Percentiles rank a stretch among this genome's conserved stretches.
phyloP scores from a whole-genome alignment of 2,329 filamentous ascomycete species.

The Epichloe uncinata region DNA sequence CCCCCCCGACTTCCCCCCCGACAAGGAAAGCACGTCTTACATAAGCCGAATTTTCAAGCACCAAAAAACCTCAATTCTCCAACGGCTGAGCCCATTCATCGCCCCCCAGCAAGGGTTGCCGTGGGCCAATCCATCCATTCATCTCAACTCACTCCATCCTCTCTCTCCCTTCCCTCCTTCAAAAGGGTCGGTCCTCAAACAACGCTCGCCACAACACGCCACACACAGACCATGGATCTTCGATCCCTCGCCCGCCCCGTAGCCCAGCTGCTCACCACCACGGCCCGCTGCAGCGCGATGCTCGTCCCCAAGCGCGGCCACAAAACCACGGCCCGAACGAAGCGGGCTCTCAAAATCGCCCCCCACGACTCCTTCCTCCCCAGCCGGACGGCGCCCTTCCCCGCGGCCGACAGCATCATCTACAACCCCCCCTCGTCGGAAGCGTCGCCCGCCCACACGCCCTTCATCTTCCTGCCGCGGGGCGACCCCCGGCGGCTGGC shows the following conservation, averaged over 20 bases:
- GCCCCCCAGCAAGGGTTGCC: too few species aligned
- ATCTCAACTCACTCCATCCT: too few species aligned
- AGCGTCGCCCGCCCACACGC: slow-evolving; percentile 49
- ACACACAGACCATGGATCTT: slow-evolving; percentile 20
- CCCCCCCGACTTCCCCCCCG: too few species aligned
- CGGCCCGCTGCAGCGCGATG: slow-evolving; percentile 11
- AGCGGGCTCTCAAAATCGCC: slow-evolving; percentile 43
- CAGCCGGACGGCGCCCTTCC: slow-evolving; percentile 18
- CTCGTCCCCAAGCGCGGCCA: slow-evolving; percentile 26
- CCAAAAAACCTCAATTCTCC: too few species aligned
- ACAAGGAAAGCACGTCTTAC: too few species aligned
- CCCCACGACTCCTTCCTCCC: slow-evolving; percentile 48
- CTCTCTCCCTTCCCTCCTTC: too few species aligned
- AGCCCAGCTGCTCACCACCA: slow-evolving; percentile 18
- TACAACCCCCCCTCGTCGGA: slow-evolving; percentile 44
- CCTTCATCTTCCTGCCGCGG: slow-evolving; percentile 50
- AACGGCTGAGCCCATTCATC: too few species aligned
- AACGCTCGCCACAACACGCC: background rate
- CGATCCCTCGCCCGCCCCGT: slow-evolving; percentile 22
- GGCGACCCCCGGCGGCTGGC: slow-evolving; percentile 39
- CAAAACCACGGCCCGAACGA: slow-evolving; percentile 40
- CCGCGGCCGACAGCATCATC: slow-evolving; percentile 30
- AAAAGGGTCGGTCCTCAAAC: too few species aligned
- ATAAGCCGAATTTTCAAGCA: too few species aligned
- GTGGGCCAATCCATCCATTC: too few species aligned